A percentile compares a stretch with the other conserved stretches of the same genome.
phyloP scores from a whole-genome alignment of 139 green algal genomes.

The Trebouxia sp. region DNA sequence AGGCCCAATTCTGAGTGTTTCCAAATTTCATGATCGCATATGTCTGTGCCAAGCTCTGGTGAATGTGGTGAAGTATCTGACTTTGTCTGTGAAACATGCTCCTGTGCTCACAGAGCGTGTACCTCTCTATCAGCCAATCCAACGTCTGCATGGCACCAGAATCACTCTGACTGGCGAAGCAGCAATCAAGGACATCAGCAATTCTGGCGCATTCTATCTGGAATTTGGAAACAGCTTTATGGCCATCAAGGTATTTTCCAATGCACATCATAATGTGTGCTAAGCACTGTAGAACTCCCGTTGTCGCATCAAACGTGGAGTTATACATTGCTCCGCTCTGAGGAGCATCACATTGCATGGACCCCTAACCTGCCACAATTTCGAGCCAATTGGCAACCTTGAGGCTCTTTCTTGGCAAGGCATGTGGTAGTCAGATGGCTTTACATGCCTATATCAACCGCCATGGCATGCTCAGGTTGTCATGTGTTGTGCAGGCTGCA shows the following conservation, averaged over 20 bases:
- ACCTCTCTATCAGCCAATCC: not conserved
- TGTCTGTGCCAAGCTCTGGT: not conserved
- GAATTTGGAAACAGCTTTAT: not conserved
- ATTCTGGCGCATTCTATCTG: not conserved
- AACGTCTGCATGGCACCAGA: not conserved
- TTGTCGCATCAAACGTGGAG: too few species aligned
- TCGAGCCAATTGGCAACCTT: too few species aligned
- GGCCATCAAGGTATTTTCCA: not conserved
- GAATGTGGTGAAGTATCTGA: not conserved
- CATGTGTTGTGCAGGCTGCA: constrained; percentile 10
- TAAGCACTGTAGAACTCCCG: too few species aligned
- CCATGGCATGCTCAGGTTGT: not conserved
- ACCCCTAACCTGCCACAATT: too few species aligned
- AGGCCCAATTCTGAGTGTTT: not conserved
- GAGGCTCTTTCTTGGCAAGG: too few species aligned
- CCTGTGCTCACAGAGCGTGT: not conserved
- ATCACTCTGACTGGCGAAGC: not conserved
- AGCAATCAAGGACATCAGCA: not conserved
- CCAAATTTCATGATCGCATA: not conserved
- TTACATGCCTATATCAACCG: not conserved
- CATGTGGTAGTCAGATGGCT: not conserved
- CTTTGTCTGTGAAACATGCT: not conserved
- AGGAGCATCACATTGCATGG: not conserved
- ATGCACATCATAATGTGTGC: not conserved
- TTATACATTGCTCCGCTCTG: not conserved